Conservation (phyloP, 208 protist genomes). For the Borovskyia barvae region DNA sequence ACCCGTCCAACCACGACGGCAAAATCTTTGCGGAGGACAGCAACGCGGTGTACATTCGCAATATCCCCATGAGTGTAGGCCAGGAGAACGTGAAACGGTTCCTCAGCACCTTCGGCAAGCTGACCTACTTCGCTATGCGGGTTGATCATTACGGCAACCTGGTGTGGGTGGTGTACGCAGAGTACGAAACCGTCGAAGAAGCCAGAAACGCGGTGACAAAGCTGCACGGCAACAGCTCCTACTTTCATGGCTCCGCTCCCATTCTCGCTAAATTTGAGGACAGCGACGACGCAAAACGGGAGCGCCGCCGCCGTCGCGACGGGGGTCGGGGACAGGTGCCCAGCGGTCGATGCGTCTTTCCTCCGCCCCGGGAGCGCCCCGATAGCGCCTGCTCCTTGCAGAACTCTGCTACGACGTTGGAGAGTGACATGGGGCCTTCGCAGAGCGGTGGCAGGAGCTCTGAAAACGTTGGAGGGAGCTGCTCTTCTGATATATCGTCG, state of each 20-base stretch:
- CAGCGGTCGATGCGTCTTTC: constrained; percentile 44
- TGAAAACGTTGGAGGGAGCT: neutral
- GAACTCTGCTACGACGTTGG: constrained; percentile 8
- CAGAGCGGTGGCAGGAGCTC: constrained; percentile 4
- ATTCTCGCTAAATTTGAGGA: constrained; percentile 79
- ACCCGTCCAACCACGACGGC: constrained; percentile 74
- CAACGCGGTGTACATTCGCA: constrained; percentile 77
- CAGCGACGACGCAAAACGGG: constrained; percentile 66
- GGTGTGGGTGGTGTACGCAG: constrained; percentile 81
- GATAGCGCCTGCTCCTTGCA: constrained; percentile 3
- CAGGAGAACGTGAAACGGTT: constrained; percentile 63
- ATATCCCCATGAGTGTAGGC: constrained; percentile 62
- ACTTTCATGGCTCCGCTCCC: constrained; percentile 56
- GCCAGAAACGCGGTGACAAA: constrained; percentile 55
- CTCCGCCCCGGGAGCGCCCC: constrained; percentile 29
- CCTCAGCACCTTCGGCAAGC: constrained; percentile 51
- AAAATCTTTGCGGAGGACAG: constrained; percentile 44
- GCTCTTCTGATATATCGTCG: neutral
- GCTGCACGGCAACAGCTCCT: constrained; percentile 66
- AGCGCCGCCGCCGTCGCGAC: constrained; percentile 62
- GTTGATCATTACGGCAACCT: constrained; percentile 80
- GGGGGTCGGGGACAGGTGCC: constrained; percentile 22
- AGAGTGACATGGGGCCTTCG: neutral
- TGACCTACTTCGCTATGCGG: constrained; percentile 76
- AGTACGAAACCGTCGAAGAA: constrained; percentile 67